phyloP scores from a whole-genome alignment of 208 protist species.

The Angomonas deanei region DNA sequence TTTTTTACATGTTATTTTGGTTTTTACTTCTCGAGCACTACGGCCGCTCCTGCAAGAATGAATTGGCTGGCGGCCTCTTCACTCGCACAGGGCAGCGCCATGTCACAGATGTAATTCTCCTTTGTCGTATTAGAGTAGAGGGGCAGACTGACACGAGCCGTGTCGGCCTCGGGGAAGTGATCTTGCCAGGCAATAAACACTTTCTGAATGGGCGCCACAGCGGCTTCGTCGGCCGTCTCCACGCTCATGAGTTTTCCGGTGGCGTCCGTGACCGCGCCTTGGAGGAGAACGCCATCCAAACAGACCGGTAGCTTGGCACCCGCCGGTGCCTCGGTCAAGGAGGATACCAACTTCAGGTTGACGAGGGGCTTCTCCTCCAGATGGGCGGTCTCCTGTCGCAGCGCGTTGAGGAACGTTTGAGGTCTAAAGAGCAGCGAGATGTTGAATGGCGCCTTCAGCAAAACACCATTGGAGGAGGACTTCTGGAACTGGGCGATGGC shows the following conservation, averaged over 20 bases:
- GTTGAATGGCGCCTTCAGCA: conserved; percentile 72
- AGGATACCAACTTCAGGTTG: conserved; percentile 57
- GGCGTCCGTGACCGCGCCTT: conserved; percentile 79
- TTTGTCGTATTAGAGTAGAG: conserved; percentile 84
- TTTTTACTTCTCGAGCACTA: conserved; percentile 77
- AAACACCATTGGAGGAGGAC: conserved; percentile 29
- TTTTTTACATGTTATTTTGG: background rate
- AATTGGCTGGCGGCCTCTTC: conserved; percentile 56
- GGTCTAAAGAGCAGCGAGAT: conserved; percentile 89
- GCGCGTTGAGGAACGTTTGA: conserved; percentile 93
- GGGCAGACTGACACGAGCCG: conserved; percentile 50
- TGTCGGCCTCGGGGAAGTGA: background rate
- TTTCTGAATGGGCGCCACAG: conserved; percentile 68
- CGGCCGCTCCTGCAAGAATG: conserved; percentile 82
- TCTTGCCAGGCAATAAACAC: conserved; percentile 72
- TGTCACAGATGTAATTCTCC: conserved; percentile 82
- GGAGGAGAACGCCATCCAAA: conserved; percentile 74
- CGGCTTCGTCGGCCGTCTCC: conserved; percentile 76
- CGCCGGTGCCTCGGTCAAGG: conserved; percentile 34
- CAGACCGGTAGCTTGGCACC: conserved; percentile 43
- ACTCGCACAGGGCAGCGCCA: conserved; percentile 72
- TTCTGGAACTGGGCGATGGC: conserved; percentile 72
- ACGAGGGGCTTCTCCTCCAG: conserved; percentile 70
- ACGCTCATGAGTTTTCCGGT: conserved; percentile 62
- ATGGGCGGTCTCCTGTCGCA: conserved; percentile 93